Percentiles rank a stretch among this genome's conserved stretches.
Evolutionary conservation across 2,329 filamentous ascomycete genomes (phyloP).

Genomic region (Colletotrichum cereale): DNA sequence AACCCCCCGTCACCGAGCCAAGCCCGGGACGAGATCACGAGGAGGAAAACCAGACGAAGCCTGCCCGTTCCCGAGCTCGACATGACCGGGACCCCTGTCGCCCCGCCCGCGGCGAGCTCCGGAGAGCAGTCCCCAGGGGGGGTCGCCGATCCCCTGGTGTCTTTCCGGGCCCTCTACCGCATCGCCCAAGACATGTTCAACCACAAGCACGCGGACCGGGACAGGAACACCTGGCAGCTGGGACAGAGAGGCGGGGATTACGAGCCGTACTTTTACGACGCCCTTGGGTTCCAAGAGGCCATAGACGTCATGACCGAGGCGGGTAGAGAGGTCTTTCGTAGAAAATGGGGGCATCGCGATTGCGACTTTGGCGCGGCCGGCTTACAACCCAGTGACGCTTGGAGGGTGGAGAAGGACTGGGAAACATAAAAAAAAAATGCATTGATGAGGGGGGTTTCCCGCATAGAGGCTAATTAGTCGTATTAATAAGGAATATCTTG

Average conservation of each 20-base stretch:
- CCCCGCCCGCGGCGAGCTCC: background rate
- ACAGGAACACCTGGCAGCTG: constrained; percentile 65
- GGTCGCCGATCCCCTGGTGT: constrained; percentile 18
- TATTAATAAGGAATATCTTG: background rate
- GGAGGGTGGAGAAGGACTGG: constrained; percentile 60
- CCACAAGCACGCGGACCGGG: constrained; percentile 54
- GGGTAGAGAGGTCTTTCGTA: constrained; percentile 54
- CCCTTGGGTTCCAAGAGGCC: constrained; percentile 57
- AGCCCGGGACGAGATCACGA: background rate
- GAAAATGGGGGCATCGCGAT: constrained; percentile 61
- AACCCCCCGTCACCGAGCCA: constrained; percentile 48
- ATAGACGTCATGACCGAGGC: constrained; percentile 61
- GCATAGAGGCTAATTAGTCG: background rate
- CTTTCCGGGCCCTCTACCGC: constrained; percentile 40
- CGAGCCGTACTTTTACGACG: constrained; percentile 65
- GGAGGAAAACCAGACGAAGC: background rate
- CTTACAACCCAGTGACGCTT: constrained; percentile 57
- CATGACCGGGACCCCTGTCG: background rate
- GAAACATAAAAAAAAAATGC: background rate
- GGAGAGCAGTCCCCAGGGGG: background rate
- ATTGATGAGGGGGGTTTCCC: too few species aligned
- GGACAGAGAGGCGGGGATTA: constrained; percentile 64
- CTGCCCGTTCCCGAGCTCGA: constrained; percentile 13
- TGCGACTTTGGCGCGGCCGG: constrained; percentile 56
- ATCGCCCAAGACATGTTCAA: constrained; percentile 53